These are phyloP conservation scores for Ophiostoma quercus DNA, from an alignment of 2,329 filamentous ascomycete species.

Conservation along the genomic window DNA sequence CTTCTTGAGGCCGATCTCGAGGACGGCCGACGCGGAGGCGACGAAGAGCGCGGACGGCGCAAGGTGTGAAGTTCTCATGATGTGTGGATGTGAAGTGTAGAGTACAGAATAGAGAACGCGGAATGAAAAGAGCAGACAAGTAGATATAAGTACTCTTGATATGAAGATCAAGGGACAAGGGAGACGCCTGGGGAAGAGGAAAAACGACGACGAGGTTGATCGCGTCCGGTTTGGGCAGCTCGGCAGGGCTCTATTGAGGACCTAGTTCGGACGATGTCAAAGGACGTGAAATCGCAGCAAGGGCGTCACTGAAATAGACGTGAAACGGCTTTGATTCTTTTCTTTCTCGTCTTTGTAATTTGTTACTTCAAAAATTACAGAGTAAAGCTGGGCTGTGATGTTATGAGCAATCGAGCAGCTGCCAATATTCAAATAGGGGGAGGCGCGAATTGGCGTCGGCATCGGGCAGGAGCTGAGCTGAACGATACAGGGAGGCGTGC, in stretches of 20 bases:
- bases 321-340: not conserved
- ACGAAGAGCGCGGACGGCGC: conserved; percentile 18
- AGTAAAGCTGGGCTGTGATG: not conserved
- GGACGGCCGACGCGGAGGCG: conserved; percentile 22
- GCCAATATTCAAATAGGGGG: conserved; percentile 18
- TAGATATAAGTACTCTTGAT: not conserved
- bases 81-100: not conserved
- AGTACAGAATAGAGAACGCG: not conserved
- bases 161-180: not conserved
- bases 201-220: not conserved
- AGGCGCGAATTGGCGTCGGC: conserved; percentile 18
- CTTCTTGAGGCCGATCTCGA: conserved; percentile 28
- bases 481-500: conserved; percentile 13
- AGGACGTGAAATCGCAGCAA: conserved; percentile 1
- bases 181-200: not conserved
- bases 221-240: conserved; percentile 9
- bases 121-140: not conserved
- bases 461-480: conserved; percentile 10
- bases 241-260: not conserved
- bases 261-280: conserved; percentile 9
- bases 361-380: not conserved
- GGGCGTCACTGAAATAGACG: not conserved
- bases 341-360: not conserved
- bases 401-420: not conserved
- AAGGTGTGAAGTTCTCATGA: conserved; percentile 10